Evolutionary conservation across 2,329 filamentous ascomycete genomes (phyloP).

Genomic region (Paecilomyces formosus): DNA sequence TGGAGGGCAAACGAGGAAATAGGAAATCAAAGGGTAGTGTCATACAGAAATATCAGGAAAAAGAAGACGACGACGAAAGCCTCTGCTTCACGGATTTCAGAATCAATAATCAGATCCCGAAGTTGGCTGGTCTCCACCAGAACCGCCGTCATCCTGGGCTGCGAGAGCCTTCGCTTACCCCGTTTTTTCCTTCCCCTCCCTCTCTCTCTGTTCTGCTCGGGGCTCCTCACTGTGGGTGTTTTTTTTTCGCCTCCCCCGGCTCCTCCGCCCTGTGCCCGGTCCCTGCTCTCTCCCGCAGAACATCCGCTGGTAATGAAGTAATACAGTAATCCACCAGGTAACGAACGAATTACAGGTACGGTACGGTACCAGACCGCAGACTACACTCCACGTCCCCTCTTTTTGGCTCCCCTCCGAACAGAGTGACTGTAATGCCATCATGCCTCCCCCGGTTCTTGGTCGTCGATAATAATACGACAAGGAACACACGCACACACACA

Average conservation of each 20-base stretch:
- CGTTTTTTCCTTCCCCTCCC: background rate
- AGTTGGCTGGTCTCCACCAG: slow-evolving; percentile 10
- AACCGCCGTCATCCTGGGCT: slow-evolving; percentile 12
- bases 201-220: background rate
- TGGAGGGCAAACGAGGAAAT: no score
- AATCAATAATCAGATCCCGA: background rate
- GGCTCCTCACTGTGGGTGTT: background rate
- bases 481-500: background rate
- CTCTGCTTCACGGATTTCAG: background rate
- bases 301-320: background rate
- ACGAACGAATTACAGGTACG: background rate
- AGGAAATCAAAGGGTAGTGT: no score
- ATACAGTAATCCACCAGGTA: no score
- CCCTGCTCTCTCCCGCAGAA: background rate
- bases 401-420: background rate
- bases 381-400: background rate
- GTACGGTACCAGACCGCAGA: background rate
- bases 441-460: background rate
- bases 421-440: background rate
- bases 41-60: no score
- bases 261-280: background rate
- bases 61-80: no score
- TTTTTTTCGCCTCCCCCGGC: background rate
- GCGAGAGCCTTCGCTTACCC: slow-evolving; percentile 3
- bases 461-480: background rate